phyloP scores from a whole-genome alignment of 371 early-diverging fungal species.

The Apophysomyces variabilis region DNA sequence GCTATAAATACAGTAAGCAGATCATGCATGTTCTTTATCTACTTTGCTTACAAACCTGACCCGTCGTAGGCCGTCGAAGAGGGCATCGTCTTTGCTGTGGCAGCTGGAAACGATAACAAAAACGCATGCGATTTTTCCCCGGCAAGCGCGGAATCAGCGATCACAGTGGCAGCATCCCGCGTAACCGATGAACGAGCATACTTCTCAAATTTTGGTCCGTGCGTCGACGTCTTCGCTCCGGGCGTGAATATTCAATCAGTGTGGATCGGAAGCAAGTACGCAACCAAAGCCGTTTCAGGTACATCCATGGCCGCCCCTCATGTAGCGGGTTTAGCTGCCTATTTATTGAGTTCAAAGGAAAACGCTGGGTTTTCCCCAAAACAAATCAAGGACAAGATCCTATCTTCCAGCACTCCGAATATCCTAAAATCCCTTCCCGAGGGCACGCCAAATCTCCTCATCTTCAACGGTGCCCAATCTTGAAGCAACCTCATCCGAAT shows the following conservation, averaged over 20 bases:
- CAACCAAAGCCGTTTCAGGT: slow-evolving; percentile 90
- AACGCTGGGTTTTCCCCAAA: slow-evolving; percentile 73
- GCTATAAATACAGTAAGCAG: slow-evolving; percentile 69
- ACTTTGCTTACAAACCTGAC: not conserved
- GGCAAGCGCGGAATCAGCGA: slow-evolving; percentile 81
- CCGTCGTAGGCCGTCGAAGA: slow-evolving; percentile 62
- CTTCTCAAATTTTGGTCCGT: slow-evolving; percentile 90
- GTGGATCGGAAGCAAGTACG: slow-evolving; percentile 79
- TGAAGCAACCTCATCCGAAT: slow-evolving; percentile 4
- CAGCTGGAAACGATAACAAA: slow-evolving; percentile 95
- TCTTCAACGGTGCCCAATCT: slow-evolving; percentile 67
- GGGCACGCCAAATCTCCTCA: slow-evolving; percentile 80
- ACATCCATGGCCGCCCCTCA: slow-evolving; percentile 99
- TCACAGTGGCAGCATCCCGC: slow-evolving; percentile 97
- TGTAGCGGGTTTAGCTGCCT: slow-evolving; percentile 93
- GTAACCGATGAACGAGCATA: slow-evolving; percentile 81
- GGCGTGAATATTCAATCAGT: slow-evolving; percentile 89
- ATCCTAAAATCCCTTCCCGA: slow-evolving; percentile 65
- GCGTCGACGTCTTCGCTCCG: slow-evolving; percentile 93
- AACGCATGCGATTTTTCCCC: slow-evolving; percentile 97
- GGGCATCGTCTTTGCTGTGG: slow-evolving; percentile 92
- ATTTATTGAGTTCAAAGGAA: slow-evolving; percentile 69
- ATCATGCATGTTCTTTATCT: not conserved
- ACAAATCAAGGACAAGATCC: slow-evolving; percentile 79
- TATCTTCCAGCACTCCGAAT: slow-evolving; percentile 69